Evolutionary conservation across 495 filamentous ascomycete species (phyloP), one percentile per base, ranked within the genome.

Genomic region (Xylaria castorea): DNA sequence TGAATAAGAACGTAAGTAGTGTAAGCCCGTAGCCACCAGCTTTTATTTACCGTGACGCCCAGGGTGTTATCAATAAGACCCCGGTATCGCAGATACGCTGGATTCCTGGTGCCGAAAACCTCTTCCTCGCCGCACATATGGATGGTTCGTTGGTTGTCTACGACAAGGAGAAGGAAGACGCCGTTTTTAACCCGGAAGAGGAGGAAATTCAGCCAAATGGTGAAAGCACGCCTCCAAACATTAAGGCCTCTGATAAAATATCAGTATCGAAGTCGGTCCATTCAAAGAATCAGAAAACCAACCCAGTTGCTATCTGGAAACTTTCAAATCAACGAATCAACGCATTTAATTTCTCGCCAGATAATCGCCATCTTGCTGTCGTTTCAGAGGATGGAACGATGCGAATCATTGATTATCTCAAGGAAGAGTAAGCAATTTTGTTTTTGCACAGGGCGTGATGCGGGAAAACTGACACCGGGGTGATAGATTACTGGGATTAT

Each of bases 161-260:
- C 75, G 97, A 99, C 81, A 98, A 98, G 83, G 97, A 98, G 79
- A 98, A 97, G 79, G 96, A 99, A 75, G 96, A 99, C 81, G 93
- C 92, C 3, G 78, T 81, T 32, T 88, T 88, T 70, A 80, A 76
- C 5, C 81, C 85, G 0, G 88, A 90, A 46, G 84, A 85, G 18
- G 82, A 83, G 42, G 80, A 81, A 44, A 16, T 25, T 20, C 61
- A 72, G 42, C 78, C 81, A 58, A 82, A 85, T 46, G 78, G 82
- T 12, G 83, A 85, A 57, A 83, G 80, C 58, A 76, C 82, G 1
- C 81, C 85, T 16, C 62, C 61, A 14, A 83, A 83, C 53, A 82
- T 81, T 55, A 76, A 82, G 4, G 81, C 85, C 8, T 75, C 78
- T 63, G 79, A 77, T 14, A 82, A 78, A 50, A 82, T 90, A 40